Percentiles rank a stretch among this genome's conserved stretches.
phyloP scores from a whole-genome alignment of 345 rosid species.

The Camelina sativa region DNA sequence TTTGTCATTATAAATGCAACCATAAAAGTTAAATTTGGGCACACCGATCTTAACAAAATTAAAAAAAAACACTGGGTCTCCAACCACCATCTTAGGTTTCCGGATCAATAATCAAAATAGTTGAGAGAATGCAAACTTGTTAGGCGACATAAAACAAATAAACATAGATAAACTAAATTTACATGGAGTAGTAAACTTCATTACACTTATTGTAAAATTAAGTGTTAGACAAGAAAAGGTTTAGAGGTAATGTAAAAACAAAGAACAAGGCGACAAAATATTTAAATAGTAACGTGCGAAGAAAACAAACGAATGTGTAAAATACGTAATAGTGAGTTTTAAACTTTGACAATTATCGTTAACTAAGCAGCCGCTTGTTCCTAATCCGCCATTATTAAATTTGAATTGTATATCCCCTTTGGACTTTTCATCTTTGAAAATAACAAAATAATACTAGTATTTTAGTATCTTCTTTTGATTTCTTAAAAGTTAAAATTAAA shows the following conservation, averaged over 20 bases:
- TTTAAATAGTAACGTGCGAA: slow-evolving; percentile 6
- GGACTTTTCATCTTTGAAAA: neutral
- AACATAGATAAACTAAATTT: neutral
- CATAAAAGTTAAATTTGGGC: neutral
- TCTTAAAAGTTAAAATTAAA: neutral
- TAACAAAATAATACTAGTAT: neutral
- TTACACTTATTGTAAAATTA: neutral
- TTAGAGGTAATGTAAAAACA: neutral
- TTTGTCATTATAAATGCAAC: neutral
- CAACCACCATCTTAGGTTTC: neutral
- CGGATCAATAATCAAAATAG: neutral
- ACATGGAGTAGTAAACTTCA: neutral
- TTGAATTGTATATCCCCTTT: slow-evolving; percentile 7
- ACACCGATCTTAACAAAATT: neutral
- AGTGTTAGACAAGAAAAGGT: neutral
- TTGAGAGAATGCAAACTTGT: no score
- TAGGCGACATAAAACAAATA: no score
- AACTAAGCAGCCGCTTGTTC: slow-evolving; percentile 13
- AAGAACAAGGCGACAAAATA: neutral
- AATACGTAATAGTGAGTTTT: no score
- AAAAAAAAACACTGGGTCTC: neutral
- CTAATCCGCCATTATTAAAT: slow-evolving; percentile 10
- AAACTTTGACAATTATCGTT: slow-evolving; percentile 20
- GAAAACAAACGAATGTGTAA: neutral
- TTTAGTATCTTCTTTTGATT: neutral